Evolutionary conservation across 2,329 filamentous ascomycete genomes (phyloP), one percentile per base, ranked within the genome.

Genomic region (Ambrosiella xylebori): DNA sequence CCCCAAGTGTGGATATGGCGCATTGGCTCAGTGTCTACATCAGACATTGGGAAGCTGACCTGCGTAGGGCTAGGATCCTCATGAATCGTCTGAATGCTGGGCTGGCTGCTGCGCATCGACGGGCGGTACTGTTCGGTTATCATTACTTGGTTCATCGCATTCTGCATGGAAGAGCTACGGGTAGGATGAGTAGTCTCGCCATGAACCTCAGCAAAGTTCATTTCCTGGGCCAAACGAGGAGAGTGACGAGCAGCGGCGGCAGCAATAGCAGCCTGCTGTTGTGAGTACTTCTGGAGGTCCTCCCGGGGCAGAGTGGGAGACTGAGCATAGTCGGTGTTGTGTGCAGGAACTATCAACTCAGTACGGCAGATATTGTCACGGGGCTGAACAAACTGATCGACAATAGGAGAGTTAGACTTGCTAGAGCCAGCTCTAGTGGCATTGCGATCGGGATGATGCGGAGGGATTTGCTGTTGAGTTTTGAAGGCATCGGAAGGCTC

Each of bases 1-100:
- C 72, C 76, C 7, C 76, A 75, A 7, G 73, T 74, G 55, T 76
- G 73, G 19, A 71, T 69, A 17, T 71, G 68, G 13, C 52, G 52
- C 9, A 36, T 17, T 3, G 38, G 9, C 39, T 54, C 52, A 38
- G 66, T 59, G 4, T 59, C 44, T 11, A 55, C 51, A 9, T 52
- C 52, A 11, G 44, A 39, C 47, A 55, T 47, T n/a, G 53, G 53
- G 13, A 57, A 58, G 37, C 41, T 15, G 2, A 52, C 9, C 13
- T 49, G 55, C 2, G 59, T 61, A 4, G 59, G 59, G 15, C 59
- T 61, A 39, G 59, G 59, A n/a, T 61, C 56, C 49, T 61, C 59
- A n/a, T 58, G 59, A 35, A 61, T 61, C 9, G 59, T 57, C 0
- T 57, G 54, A 17, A 61, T 61, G 52, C 57, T 58, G 12, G 59